Evolutionary conservation across 768 basidiomycete genomes (phyloP).

Genomic region (Lentinula raphanica): DNA sequence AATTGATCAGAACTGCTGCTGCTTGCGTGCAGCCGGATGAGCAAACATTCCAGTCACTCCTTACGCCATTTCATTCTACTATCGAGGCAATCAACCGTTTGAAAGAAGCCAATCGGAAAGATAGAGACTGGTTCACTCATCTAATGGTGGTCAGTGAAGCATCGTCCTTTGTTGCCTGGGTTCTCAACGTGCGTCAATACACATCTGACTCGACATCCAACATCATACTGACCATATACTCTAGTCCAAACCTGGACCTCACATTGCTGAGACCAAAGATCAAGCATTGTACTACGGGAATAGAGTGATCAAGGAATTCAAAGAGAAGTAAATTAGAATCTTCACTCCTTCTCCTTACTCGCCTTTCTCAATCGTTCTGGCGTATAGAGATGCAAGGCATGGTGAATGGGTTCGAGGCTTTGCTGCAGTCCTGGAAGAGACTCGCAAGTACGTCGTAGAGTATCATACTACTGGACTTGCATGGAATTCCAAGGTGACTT

Average conservation of each 20-base stretch:
- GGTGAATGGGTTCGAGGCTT: slow-evolving; percentile 84
- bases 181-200: slow-evolving; percentile 59
- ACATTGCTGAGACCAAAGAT: slow-evolving; percentile 80
- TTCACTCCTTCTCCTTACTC: not conserved
- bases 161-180: slow-evolving; percentile 80
- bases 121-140: slow-evolving; percentile 79
- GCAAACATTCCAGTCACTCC: slow-evolving; percentile 47
- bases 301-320: slow-evolving; percentile 87
- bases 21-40: slow-evolving; percentile 78
- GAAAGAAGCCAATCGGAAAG: slow-evolving; percentile 77
- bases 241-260: slow-evolving; percentile 77
- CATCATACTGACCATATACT: slow-evolving; percentile 12
- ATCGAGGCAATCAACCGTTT: slow-evolving; percentile 74
- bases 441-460: slow-evolving; percentile 79
- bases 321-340: slow-evolving; percentile 75
- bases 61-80: slow-evolving; percentile 63
- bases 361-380: not conserved
- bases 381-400: slow-evolving; percentile 73
- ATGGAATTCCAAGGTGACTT: slow-evolving; percentile 79
- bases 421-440: slow-evolving; percentile 64
- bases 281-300: slow-evolving; percentile 85
- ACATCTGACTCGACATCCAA: not conserved
- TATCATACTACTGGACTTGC: slow-evolving; percentile 79
- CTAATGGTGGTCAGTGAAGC: slow-evolving; percentile 81
- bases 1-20: slow-evolving; percentile 60